Percentiles rank a stretch among this genome's conserved stretches.
These are phyloP conservation scores for Cunninghamia lanceolata DNA, from an alignment of 75 land plant species.

Conservation along the genomic window DNA sequence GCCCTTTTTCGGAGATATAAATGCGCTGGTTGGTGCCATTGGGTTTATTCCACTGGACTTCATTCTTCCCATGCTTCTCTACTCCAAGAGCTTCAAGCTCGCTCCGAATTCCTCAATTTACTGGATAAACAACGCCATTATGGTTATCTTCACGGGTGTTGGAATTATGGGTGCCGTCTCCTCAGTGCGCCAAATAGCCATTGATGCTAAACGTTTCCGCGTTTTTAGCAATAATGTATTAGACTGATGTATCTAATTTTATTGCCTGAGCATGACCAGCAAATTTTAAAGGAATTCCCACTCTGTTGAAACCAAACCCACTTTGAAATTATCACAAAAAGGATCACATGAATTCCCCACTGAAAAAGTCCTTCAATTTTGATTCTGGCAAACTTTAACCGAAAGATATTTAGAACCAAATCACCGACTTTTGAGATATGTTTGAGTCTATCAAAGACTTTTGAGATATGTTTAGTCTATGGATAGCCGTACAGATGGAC, in stretches of 20 bases:
- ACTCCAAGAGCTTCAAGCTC: constrained; percentile 20
- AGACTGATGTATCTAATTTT: constrained; percentile 10
- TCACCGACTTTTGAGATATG: too few species aligned
- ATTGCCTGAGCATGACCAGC: too few species aligned
- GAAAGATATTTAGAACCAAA: too few species aligned
- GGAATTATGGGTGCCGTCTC: constrained; percentile 71
- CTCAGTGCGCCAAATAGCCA: constrained; percentile 56
- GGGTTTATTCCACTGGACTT: constrained; percentile 34
- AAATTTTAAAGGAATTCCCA: too few species aligned
- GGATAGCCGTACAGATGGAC: too few species aligned
- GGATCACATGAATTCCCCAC: too few species aligned
- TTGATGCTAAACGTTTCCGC: constrained; percentile 68
- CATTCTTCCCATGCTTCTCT: constrained; percentile 31
- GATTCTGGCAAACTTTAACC: too few species aligned
- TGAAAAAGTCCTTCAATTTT: too few species aligned
- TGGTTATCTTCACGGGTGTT: constrained; percentile 46
- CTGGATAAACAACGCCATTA: constrained; percentile 54
- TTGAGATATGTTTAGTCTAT: too few species aligned
- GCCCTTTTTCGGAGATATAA: constrained; percentile 38
- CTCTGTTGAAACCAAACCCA: too few species aligned
- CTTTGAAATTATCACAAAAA: too few species aligned
- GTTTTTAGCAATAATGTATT: constrained; percentile 59
- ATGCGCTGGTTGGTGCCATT: constrained; percentile 35
- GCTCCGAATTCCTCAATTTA: constrained; percentile 9
- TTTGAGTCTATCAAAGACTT: too few species aligned